phyloP scores from a whole-genome alignment of 2,329 filamentous ascomycete genomes.

The Penicillium capsulatum region DNA sequence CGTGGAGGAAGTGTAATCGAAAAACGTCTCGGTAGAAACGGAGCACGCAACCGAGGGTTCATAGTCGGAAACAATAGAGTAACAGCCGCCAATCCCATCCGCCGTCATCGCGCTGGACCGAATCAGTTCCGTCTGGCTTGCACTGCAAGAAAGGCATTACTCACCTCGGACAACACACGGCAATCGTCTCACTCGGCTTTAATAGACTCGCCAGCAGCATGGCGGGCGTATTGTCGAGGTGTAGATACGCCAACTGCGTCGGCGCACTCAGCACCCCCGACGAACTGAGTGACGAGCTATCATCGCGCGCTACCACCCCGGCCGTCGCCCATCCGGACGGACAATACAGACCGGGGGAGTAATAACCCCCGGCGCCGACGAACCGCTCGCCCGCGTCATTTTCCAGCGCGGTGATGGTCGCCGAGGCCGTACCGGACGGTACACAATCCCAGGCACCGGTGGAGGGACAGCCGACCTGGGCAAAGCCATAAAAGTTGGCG shows the following conservation, averaged over 20 bases:
- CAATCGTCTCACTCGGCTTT: slow-evolving; percentile 6
- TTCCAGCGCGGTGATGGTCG: background rate
- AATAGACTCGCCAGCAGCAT: background rate
- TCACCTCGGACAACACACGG: slow-evolving; percentile 6
- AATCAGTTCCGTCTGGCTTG: background rate
- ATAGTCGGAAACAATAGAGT: background rate
- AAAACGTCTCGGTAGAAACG: too few species aligned
- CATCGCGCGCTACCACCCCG: slow-evolving; percentile 6
- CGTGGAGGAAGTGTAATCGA: too few species aligned
- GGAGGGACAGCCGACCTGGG: background rate
- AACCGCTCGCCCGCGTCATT: too few species aligned
- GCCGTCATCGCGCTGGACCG: slow-evolving; percentile 1
- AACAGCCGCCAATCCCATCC: slow-evolving; percentile 1
- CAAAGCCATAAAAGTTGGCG: background rate
- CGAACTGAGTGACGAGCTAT: background rate
- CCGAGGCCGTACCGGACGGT: background rate
- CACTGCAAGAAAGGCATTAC: too few species aligned
- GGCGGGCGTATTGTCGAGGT: background rate
- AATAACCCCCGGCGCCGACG: background rate
- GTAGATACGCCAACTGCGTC: background rate
- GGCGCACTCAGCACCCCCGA: slow-evolving; percentile 4
- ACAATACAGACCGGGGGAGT: slow-evolving; percentile 17
- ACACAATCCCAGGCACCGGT: background rate
- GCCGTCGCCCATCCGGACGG: slow-evolving; percentile 15
- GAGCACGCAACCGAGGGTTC: background rate